These are phyloP conservation scores for Podosphaera xanthii DNA, from an alignment of 2,329 filamentous ascomycete species.

Conservation along the genomic window DNA sequence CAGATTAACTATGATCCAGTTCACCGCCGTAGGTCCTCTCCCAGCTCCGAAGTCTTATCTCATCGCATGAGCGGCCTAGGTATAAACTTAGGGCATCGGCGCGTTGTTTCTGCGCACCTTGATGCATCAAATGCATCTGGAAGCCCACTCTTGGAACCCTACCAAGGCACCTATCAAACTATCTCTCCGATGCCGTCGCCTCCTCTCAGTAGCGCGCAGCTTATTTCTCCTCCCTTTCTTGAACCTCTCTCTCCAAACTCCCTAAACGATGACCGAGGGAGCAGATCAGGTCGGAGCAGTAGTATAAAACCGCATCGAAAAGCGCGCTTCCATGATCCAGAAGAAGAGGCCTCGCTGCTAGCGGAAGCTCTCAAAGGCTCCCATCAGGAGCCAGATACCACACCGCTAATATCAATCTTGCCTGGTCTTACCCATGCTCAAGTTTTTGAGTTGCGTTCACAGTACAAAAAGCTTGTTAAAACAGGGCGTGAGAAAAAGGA, in stretches of 20 bases:
- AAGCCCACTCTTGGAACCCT: slow-evolving; percentile 76
- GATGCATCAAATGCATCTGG: slow-evolving; percentile 36
- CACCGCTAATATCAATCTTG: slow-evolving; percentile 59
- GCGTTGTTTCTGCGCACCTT: slow-evolving; percentile 3
- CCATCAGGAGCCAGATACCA: slow-evolving; percentile 37
- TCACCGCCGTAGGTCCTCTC: slow-evolving; percentile 10
- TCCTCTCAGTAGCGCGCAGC: slow-evolving; percentile 28
- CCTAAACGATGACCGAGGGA: slow-evolving; percentile 24
- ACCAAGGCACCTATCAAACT: slow-evolving; percentile 81
- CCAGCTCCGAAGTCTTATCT: slow-evolving; percentile 8
- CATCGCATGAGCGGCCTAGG: slow-evolving; percentile 14
- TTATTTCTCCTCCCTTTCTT: slow-evolving; percentile 21
- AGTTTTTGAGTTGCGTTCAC: slow-evolving; percentile 59
- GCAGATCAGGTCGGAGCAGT: slow-evolving; percentile 21
- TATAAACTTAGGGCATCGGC: slow-evolving; percentile 13
- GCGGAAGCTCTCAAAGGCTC: slow-evolving; percentile 43
- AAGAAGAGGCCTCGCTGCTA: slow-evolving; percentile 53
- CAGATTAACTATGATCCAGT: slow-evolving; percentile 14
- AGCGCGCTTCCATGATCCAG: slow-evolving; percentile 64
- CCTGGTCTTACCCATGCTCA: slow-evolving; percentile 72
- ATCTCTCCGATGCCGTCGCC: slow-evolving; percentile 89
- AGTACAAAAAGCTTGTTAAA: slow-evolving; percentile 82
- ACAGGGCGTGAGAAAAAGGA: slow-evolving; percentile 49
- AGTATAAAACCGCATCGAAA: slow-evolving; percentile 23
- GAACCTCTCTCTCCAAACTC: slow-evolving; percentile 29